Evolutionary conservation across 148 eudicot genomes (phyloP).

Genomic region (Tetragonia tetragonoides): DNA sequence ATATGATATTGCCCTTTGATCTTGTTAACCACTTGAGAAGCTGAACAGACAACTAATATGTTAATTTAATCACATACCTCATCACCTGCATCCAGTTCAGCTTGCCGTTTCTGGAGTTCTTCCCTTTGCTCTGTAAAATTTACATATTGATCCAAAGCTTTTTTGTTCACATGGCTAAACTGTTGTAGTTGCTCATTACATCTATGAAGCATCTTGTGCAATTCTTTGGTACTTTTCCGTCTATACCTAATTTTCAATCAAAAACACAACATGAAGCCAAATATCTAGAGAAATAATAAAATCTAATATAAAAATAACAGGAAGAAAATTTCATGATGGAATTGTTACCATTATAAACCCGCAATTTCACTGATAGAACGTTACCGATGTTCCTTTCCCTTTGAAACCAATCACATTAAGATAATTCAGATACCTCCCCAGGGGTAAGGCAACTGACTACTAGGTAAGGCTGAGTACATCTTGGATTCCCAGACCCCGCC

Average conservation of each 20-base stretch:
- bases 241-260: conserved; percentile 47
- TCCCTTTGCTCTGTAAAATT: conserved; percentile 98
- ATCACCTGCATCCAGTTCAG: conserved; percentile 95
- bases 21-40: conserved; percentile 4
- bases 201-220: conserved; percentile 85
- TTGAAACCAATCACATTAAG: neutral
- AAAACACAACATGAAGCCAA: neutral
- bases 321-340: neutral
- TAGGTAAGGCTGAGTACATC: too few relatives aligned
- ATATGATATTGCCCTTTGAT: neutral
- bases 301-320: neutral
- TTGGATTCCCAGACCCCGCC: too few relatives aligned
- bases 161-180: conserved; percentile 98
- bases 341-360: neutral
- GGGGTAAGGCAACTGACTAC: too few relatives aligned
- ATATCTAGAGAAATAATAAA: neutral
- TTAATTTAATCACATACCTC: conserved; percentile 52
- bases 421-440: neutral
- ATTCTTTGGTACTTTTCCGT: conserved; percentile 70
- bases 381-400: neutral
- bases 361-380: neutral
- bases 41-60: conserved; percentile 9
- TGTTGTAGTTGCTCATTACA: conserved; percentile 92
- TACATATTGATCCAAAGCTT: conserved; percentile 96
- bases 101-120: conserved; percentile 93